A percentile compares a stretch with the other conserved stretches of the same genome.
Conservation (phyloP, 1,139 yeast species). For the Yamadazyma spencermartinsiae region DNA sequence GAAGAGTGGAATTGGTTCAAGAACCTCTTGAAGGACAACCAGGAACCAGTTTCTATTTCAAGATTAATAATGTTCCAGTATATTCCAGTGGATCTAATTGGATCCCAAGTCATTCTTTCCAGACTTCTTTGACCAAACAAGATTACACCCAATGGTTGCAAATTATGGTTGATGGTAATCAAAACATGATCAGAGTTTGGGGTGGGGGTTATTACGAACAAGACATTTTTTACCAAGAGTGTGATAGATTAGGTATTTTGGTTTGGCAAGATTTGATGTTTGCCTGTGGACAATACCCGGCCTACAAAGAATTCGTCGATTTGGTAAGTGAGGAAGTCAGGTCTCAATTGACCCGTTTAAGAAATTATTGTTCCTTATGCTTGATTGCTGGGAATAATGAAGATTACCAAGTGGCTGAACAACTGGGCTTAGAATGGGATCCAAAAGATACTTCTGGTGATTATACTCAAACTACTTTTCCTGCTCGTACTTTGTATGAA, state of each 20-base stretch:
- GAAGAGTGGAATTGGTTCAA: conserved; percentile 40
- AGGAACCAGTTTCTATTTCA: conserved; percentile 44
- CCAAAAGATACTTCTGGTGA: conserved; percentile 23
- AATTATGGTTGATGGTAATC: conserved; percentile 36
- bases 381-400: conserved; percentile 47
- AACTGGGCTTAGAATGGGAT: conserved; percentile 30
- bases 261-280: conserved; percentile 57
- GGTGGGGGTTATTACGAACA: conserved; percentile 50
- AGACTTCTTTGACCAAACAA: conserved; percentile 25
- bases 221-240: conserved; percentile 40
- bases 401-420: conserved; percentile 47
- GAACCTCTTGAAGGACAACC: conserved; percentile 26
- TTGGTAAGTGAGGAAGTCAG: conserved; percentile 32
- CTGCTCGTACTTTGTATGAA: conserved; percentile 44
- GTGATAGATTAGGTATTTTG: conserved; percentile 44
- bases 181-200: conserved; percentile 50
- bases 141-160: conserved; percentile 38
- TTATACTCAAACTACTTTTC: conserved; percentile 34
- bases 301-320: conserved; percentile 26
- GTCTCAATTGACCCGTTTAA: conserved; percentile 36
- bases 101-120: conserved; percentile 49
- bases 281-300: conserved; percentile 53
- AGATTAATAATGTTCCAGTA: conserved; percentile 37
- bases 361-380: conserved; percentile 36
- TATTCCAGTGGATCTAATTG: conserved; percentile 45